Evolutionary conservation across 352 stramenopile genomes (phyloP).

Genomic region (Thraustochytrium striatum): DNA sequence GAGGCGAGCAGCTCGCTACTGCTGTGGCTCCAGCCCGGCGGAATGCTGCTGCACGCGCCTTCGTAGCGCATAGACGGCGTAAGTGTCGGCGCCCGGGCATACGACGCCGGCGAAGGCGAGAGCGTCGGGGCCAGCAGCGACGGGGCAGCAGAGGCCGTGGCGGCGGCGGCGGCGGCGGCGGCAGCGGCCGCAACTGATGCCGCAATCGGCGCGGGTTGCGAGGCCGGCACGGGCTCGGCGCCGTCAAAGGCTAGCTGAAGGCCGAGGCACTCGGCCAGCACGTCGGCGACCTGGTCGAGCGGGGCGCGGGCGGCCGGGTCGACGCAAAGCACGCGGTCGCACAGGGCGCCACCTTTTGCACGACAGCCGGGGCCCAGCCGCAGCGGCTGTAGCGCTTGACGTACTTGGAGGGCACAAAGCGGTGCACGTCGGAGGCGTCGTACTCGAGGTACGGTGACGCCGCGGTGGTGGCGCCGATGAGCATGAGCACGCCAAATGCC

Average conservation of each 20-base stretch:
- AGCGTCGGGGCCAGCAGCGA: too few relatives aligned
- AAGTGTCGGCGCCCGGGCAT: too few relatives aligned
- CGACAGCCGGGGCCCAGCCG: background rate
- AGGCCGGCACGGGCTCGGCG: background rate
- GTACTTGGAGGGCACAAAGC: constrained; percentile 12
- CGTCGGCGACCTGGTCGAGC: background rate
- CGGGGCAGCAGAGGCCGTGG: too few relatives aligned
- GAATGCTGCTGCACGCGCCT: too few relatives aligned
- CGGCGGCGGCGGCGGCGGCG: too few relatives aligned
- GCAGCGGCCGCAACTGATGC: too few relatives aligned
- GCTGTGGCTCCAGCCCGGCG: too few relatives aligned
- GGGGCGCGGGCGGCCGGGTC: background rate
- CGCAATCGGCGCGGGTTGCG: too few relatives aligned
- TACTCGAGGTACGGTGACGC: constrained; percentile 42
- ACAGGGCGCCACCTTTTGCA: constrained; percentile 6
- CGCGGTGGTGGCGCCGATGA: constrained; percentile 40
- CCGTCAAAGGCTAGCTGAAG: constrained; percentile 3
- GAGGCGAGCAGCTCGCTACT: too few relatives aligned
- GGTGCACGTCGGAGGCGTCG: background rate
- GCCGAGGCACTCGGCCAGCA: background rate
- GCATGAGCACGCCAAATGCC: constrained; percentile 44
- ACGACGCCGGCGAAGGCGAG: too few relatives aligned
- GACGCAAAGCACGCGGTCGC: constrained; percentile 15
- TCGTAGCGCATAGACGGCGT: too few relatives aligned
- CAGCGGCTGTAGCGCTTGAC: constrained; percentile 21